Evolutionary conservation across 106 monocot genomes (phyloP).

Genomic region (Dactylorhiza incarnata): DNA sequence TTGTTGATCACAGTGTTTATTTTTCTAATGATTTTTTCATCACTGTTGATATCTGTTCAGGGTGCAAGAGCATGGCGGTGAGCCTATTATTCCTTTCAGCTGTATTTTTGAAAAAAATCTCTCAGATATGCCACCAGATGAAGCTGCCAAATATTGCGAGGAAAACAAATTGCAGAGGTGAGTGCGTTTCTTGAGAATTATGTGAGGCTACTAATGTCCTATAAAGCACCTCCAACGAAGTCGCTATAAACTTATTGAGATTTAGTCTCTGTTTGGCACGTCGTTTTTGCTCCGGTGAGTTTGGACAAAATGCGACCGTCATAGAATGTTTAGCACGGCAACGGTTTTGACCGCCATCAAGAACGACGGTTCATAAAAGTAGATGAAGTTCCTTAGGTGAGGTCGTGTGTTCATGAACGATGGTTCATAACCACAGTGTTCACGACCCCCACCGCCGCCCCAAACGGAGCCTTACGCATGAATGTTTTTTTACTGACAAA

Average conservation of each 20-base stretch:
- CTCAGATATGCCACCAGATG: conserved; percentile 89
- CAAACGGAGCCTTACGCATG: too few species aligned
- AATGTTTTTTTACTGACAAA: background rate
- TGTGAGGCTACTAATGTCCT: background rate
- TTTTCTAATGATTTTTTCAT: background rate
- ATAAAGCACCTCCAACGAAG: background rate
- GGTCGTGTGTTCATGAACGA: too few species aligned
- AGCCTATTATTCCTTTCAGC: conserved; percentile 89
- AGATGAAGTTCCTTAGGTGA: too few species aligned
- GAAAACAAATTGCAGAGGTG: conserved; percentile 90
- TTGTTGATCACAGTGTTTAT: background rate
- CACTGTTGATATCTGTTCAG: conserved; percentile 19
- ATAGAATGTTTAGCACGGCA: too few species aligned
- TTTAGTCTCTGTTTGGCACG: too few species aligned
- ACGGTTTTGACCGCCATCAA: too few species aligned
- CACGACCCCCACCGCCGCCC: too few species aligned
- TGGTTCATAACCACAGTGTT: too few species aligned
- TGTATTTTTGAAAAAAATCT: conserved; percentile 81
- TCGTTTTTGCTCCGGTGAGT: too few species aligned
- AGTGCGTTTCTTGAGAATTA: background rate
- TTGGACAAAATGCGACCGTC: too few species aligned
- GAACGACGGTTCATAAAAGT: too few species aligned
- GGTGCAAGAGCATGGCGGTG: conserved; percentile 97
- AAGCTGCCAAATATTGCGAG: conserved; percentile 95
- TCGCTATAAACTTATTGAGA: background rate